These are phyloP conservation scores for Striga asiatica DNA, from an alignment of 257 asterid species.

Conservation along the genomic window DNA sequence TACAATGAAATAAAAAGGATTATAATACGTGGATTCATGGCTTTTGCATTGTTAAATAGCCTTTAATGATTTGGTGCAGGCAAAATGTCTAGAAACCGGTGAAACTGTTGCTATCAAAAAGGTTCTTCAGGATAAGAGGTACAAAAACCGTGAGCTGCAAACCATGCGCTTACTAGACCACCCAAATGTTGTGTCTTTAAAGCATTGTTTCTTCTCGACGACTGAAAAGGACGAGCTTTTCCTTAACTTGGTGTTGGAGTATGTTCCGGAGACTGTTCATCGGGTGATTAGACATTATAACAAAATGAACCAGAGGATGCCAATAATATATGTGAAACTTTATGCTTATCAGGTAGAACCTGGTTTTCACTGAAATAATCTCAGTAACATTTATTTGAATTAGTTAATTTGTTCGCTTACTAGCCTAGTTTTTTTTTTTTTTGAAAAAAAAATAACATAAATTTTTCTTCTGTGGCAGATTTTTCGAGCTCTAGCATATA, in stretches of 20 bases:
- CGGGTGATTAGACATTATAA: slow-evolving; percentile 72
- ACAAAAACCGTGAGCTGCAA: slow-evolving; percentile 82
- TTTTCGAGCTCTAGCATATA: slow-evolving; percentile 60
- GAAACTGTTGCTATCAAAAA: slow-evolving; percentile 83
- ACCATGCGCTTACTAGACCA: slow-evolving; percentile 80
- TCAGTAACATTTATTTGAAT: neutral
- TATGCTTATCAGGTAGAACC: slow-evolving; percentile 65
- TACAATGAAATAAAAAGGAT: neutral
- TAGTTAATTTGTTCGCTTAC: too few relatives aligned
- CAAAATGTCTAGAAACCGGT: slow-evolving; percentile 77
- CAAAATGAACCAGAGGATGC: slow-evolving; percentile 77
- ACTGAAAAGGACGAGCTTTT: slow-evolving; percentile 68
- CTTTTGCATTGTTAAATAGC: neutral
- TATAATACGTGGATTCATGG: neutral
- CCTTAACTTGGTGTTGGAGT: slow-evolving; percentile 78
- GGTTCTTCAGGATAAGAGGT: slow-evolving; percentile 86
- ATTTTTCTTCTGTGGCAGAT: slow-evolving; percentile 30
- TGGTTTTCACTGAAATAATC: neutral
- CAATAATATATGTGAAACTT: slow-evolving; percentile 64
- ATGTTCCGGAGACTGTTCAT: slow-evolving; percentile 77
- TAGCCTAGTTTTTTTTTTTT: too few relatives aligned
- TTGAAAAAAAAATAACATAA: neutral
- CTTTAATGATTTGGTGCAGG: slow-evolving; percentile 29
- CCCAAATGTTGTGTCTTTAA: slow-evolving; percentile 59
- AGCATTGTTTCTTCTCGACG: slow-evolving; percentile 73